These are phyloP conservation scores for Picea engelmannii DNA, from an alignment of 83 land plant genomes.

Conservation along the genomic window DNA sequence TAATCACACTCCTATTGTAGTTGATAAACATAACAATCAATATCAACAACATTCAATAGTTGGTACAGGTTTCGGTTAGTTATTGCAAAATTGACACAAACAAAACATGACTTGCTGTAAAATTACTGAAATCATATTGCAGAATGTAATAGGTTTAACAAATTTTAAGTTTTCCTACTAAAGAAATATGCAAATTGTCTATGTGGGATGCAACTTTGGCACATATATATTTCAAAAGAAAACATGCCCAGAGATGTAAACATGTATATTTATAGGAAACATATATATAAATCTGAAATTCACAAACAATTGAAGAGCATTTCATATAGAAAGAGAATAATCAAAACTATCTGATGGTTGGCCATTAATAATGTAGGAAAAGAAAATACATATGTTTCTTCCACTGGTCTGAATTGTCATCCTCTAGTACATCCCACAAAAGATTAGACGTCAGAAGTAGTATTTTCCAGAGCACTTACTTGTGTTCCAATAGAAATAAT, in stretches of 20 bases:
- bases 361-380: not conserved
- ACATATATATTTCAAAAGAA: not conserved
- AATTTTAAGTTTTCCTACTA: not conserved
- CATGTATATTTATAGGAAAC: not conserved
- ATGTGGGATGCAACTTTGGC: no score
- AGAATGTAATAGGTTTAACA: not conserved
- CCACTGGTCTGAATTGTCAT: not conserved
- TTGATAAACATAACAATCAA: not conserved
- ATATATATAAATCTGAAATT: not conserved
- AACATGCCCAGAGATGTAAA: not conserved
- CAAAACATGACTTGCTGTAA: not conserved
- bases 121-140: not conserved
- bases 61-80: not conserved
- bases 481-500: no score
- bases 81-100: not conserved
- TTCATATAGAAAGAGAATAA: not conserved
- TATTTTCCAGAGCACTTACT: not conserved
- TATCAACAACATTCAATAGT: not conserved
- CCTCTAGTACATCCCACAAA: no score
- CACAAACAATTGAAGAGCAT: constrained; percentile 2
- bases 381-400: not conserved
- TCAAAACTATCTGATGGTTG: not conserved
- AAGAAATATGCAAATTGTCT: not conserved
- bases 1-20: constrained; percentile 46
- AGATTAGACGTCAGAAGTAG: no score